phyloP scores from a whole-genome alignment of 1,284 basidiomycete species.

The Trichosporon coremiiforme region DNA sequence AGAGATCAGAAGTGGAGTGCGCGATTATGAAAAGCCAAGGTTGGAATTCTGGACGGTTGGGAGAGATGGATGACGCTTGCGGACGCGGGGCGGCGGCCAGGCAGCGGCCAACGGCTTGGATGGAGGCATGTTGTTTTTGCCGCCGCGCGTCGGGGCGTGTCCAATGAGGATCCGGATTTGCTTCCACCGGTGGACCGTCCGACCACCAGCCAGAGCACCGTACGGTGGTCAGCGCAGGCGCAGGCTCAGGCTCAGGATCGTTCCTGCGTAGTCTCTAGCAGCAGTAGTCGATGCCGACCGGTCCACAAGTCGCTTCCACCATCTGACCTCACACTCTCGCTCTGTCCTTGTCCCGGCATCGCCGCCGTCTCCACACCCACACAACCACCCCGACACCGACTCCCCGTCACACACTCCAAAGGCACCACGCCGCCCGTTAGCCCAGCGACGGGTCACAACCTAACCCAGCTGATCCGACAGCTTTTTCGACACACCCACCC shows the following conservation, averaged over 20 bases:
- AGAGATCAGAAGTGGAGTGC: not conserved
- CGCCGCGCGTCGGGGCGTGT: slow-evolving; percentile 7
- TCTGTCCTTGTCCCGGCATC: no score
- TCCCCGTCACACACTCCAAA: not conserved
- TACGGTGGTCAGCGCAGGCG: no score
- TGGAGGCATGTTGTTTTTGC: slow-evolving; percentile 14
- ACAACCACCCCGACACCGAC: not conserved
- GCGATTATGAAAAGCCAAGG: not conserved
- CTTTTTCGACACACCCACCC: not conserved
- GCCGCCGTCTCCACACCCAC: no score
- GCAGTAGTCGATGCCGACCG: no score
- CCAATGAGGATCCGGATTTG: not conserved
- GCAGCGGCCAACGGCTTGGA: no score
- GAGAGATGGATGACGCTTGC: slow-evolving; percentile 3
- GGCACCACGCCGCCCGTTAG: not conserved
- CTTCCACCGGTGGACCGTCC: slow-evolving; percentile 1
- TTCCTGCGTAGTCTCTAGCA: not conserved
- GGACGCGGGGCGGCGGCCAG: no score
- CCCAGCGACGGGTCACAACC: not conserved
- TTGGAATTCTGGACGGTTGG: not conserved
- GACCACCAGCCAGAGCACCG: not conserved
- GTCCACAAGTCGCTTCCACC: not conserved
- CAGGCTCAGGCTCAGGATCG: no score
- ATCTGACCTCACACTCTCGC: not conserved
- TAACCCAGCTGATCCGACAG: not conserved